Percentiles rank a stretch among this genome's conserved stretches.
Evolutionary conservation across 805 yeast species (phyloP).

Genomic region (Candida saitoana): DNA sequence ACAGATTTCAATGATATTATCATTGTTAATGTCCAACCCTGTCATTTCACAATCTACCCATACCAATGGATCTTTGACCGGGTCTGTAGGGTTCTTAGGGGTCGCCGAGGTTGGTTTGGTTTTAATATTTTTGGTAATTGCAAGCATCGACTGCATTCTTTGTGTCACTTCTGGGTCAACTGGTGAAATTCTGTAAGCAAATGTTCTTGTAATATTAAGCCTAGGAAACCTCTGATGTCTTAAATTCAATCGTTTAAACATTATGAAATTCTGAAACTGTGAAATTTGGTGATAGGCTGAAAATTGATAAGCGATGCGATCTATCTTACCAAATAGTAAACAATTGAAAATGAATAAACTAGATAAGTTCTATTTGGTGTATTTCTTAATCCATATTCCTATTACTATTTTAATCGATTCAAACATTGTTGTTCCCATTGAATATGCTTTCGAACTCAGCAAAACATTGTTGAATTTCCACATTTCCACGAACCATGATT

Average conservation of each 20-base stretch:
- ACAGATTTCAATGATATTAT: constrained; percentile 86
- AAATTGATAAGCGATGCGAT: background rate
- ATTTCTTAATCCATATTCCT: constrained; percentile 65
- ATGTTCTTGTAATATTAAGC: background rate
- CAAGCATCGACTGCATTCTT: background rate
- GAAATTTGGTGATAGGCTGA: background rate
- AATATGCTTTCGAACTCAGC: constrained; percentile 48
- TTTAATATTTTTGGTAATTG: background rate
- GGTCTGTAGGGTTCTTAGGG: too few species aligned
- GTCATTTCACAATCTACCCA: constrained; percentile 99
- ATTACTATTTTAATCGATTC: constrained; percentile 75
- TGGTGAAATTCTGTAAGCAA: background rate
- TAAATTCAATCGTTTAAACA: constrained; percentile 1
- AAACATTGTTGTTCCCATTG: constrained; percentile 58
- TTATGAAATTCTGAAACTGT: background rate
- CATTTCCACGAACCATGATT: constrained; percentile 62
- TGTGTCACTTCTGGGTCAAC: background rate
- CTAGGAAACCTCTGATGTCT: background rate
- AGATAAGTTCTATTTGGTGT: constrained; percentile 47
- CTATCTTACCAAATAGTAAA: too few species aligned
- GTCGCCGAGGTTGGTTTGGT: background rate
- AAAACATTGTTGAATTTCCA: constrained; percentile 53
- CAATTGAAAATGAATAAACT: constrained; percentile 6
- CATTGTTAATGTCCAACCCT: constrained; percentile 76
- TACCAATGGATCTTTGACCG: constrained; percentile 47